Conservation (phyloP, 305 asterid species). For the Plantago rigida region DNA sequence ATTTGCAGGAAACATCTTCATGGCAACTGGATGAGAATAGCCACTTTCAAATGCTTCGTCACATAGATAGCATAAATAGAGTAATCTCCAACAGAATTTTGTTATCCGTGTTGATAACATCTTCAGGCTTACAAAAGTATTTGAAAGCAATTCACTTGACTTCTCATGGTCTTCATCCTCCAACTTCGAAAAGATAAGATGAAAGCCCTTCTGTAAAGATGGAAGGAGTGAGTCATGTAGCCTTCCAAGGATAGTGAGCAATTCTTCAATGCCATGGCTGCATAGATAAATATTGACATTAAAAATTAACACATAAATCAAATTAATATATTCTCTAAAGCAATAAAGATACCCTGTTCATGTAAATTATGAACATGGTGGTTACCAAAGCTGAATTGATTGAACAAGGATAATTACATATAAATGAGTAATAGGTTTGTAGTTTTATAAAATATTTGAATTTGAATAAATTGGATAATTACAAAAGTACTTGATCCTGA, state of each 20-base stretch:
- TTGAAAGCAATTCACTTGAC: slow-evolving; percentile 43
- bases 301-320: background rate
- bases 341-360: too few relatives aligned
- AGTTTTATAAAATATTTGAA: too few relatives aligned
- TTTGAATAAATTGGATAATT: too few relatives aligned
- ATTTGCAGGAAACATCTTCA: slow-evolving; percentile 88
- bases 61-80: slow-evolving; percentile 63
- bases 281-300: slow-evolving; percentile 24
- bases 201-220: slow-evolving; percentile 63
- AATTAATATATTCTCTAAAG: too few relatives aligned
- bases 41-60: slow-evolving; percentile 63
- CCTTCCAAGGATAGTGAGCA: slow-evolving; percentile 60
- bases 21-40: slow-evolving; percentile 43
- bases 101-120: slow-evolving; percentile 59
- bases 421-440: too few relatives aligned
- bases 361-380: too few relatives aligned
- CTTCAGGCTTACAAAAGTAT: slow-evolving; percentile 52
- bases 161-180: slow-evolving; percentile 35
- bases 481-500: too few relatives aligned
- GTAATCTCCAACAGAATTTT: slow-evolving; percentile 66
- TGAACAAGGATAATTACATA: too few relatives aligned
- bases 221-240: slow-evolving; percentile 77
- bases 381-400: too few relatives aligned
- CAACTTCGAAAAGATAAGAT: slow-evolving; percentile 33
- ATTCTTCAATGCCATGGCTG: slow-evolving; percentile 74